These are phyloP conservation scores for Viola pubescens DNA, from an alignment of 441 rosid species.

Conservation along the genomic window DNA sequence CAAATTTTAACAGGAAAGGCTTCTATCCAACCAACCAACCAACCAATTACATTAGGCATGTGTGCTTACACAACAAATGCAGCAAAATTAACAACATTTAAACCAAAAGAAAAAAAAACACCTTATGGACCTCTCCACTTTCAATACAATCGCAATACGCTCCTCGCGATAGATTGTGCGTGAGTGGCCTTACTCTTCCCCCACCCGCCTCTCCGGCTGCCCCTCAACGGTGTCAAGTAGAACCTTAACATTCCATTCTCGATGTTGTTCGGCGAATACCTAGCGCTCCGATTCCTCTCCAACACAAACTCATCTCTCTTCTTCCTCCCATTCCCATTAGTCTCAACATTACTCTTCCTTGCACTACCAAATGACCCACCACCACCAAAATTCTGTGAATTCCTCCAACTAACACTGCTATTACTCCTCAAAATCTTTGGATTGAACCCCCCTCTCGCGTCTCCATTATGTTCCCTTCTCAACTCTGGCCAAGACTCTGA, in stretches of 20 bases:
- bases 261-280: constrained; percentile 67
- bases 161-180: constrained; percentile 87
- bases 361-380: constrained; percentile 38
- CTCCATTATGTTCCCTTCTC: constrained; percentile 52
- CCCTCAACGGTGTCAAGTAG: constrained; percentile 67
- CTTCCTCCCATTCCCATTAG: constrained; percentile 50
- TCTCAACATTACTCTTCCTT: constrained; percentile 42
- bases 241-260: constrained; percentile 84
- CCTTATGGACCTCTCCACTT: constrained; percentile 32
- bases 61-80: constrained; percentile 50
- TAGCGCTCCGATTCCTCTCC: constrained; percentile 82
- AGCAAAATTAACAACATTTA: constrained; percentile 44
- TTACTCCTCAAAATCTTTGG: constrained; percentile 85
- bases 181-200: constrained; percentile 63
- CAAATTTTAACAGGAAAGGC: constrained; percentile 29
- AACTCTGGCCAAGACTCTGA: constrained; percentile 94
- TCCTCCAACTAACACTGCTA: constrained; percentile 96
- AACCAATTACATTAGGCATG: constrained; percentile 42
- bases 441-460: constrained; percentile 49
- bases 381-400: constrained; percentile 47
- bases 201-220: constrained; percentile 63
- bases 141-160: constrained; percentile 82
- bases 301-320: constrained; percentile 58
- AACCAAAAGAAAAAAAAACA: constrained; percentile 26
- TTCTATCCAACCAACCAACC: constrained; percentile 39